Conservation (phyloP, 2,329 filamentous ascomycete genomes). For the Mycosphaerelloides madeirae region DNA sequence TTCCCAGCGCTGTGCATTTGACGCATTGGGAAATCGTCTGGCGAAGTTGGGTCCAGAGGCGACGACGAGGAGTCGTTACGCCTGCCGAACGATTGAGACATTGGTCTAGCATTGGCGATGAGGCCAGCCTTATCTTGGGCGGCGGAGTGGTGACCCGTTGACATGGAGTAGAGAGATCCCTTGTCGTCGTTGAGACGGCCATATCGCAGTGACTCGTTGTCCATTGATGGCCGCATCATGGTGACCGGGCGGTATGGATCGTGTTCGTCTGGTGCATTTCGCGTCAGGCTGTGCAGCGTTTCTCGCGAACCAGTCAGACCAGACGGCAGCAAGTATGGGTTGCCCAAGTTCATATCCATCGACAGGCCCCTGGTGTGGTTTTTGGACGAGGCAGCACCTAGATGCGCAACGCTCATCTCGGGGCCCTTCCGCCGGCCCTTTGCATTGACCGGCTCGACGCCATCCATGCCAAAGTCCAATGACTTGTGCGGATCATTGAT, state of each 20-base stretch:
- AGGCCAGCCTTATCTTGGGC: conserved; percentile 45
- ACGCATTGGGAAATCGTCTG: conserved; percentile 16
- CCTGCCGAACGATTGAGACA: conserved; percentile 51
- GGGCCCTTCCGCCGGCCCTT: conserved; percentile 42
- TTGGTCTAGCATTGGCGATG: conserved; percentile 53
- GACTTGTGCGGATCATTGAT: conserved; percentile 81
- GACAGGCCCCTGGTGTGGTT: conserved; percentile 49
- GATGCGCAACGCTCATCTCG: conserved; percentile 55
- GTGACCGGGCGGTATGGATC: conserved; percentile 74
- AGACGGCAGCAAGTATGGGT: conserved; percentile 90
- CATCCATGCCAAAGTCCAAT: conserved; percentile 85
- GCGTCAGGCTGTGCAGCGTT: conserved; percentile 79
- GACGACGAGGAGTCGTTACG: conserved; percentile 32
- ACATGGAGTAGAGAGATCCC: conserved; percentile 50
- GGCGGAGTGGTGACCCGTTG: conserved; percentile 40
- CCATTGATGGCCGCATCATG: conserved; percentile 50
- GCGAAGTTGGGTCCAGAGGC: conserved; percentile 12
- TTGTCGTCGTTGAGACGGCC: conserved; percentile 33
- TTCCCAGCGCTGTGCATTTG: conserved; percentile 22
- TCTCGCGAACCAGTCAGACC: conserved; percentile 73
- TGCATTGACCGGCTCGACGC: conserved; percentile 29
- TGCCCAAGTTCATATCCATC: conserved; percentile 55
- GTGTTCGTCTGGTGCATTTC: conserved; percentile 66
- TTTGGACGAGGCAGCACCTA: conserved; percentile 18
- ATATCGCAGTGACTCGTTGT: conserved; percentile 26